phyloP scores from a whole-genome alignment of 129 eudicot species.

The carrot (Daucus carota) region DNA sequence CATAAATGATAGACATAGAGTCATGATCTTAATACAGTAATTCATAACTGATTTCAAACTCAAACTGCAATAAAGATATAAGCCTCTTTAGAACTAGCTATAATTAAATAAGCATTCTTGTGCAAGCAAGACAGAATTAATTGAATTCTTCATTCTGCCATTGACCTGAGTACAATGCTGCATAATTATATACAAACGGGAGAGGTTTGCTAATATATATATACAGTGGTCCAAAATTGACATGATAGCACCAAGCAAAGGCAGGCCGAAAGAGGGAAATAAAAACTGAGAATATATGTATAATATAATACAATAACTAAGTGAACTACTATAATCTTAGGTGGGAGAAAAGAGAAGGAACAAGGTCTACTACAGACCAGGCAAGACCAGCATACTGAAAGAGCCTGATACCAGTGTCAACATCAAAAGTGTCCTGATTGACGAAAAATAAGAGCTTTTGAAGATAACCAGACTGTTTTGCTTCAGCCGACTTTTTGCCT shows the following conservation, averaged over 20 bases:
- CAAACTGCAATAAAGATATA: neutral
- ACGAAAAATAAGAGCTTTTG: slow-evolving; percentile 53
- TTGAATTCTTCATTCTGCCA: neutral
- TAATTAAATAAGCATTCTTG: neutral
- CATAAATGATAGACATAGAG: neutral
- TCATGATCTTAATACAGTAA: neutral
- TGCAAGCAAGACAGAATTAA: neutral
- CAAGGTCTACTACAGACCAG: slow-evolving; percentile 92
- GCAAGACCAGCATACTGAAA: slow-evolving; percentile 92
- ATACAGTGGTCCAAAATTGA: neutral
- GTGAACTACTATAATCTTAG: slow-evolving; percentile 41
- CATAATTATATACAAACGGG: neutral
- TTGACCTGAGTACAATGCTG: neutral
- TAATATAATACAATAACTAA: slow-evolving; percentile 4
- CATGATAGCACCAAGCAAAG: neutral
- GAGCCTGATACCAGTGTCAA: slow-evolving; percentile 80
- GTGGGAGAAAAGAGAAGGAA: slow-evolving; percentile 60
- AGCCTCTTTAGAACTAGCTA: neutral
- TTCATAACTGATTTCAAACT: neutral
- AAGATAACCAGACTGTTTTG: slow-evolving; percentile 63
- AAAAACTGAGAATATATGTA: neutral
- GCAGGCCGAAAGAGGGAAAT: neutral
- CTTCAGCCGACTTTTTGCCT: slow-evolving; percentile 39
- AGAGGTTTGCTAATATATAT: neutral
- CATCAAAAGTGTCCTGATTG: slow-evolving; percentile 55